A percentile compares a stretch with the other conserved stretches of the same genome.
Conservation (phyloP, 2,329 filamentous ascomycete species). For the Helotiales sp. region DNA sequence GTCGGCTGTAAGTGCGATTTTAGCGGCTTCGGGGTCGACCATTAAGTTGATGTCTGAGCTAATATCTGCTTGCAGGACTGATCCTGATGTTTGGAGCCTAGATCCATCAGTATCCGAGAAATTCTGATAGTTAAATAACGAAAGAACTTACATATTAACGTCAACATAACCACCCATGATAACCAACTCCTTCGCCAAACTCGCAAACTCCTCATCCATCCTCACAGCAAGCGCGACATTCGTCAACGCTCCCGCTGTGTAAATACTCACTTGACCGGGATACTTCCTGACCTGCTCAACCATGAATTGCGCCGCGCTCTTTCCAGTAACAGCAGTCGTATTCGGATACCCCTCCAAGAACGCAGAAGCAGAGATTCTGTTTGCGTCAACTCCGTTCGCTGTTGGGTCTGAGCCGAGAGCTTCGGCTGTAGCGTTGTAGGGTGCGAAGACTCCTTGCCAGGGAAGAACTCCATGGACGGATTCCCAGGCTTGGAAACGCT, state of each 20-base stretch:
- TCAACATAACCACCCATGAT: conserved; percentile 54
- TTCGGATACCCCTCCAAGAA: conserved; percentile 49
- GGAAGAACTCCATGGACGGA: conserved; percentile 43
- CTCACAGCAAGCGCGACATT: conserved; percentile 49
- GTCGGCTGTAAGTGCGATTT: conserved; percentile 48
- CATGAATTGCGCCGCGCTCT: conserved; percentile 46
- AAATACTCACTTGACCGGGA: conserved; percentile 51
- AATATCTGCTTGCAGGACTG: conserved; percentile 30
- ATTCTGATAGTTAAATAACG: neutral
- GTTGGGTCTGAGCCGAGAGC: conserved; percentile 45
- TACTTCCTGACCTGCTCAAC: conserved; percentile 48
- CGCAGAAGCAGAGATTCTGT: conserved; percentile 40
- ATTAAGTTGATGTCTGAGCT: conserved; percentile 48
- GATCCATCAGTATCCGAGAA: neutral
- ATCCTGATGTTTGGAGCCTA: conserved; percentile 29
- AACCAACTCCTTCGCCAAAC: conserved; percentile 45
- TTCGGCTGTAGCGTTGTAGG: conserved; percentile 44
- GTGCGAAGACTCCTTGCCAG: conserved; percentile 47
- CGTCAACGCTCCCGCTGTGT: conserved; percentile 46
- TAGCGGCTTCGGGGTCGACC: conserved; percentile 50
- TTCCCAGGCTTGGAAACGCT: conserved; percentile 46
- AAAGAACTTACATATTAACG: conserved; percentile 33
- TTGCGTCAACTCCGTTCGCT: conserved; percentile 40
- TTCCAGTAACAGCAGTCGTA: conserved; percentile 39
- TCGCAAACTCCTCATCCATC: conserved; percentile 47